Percentiles rank a stretch among this genome's conserved stretches.
Conservation (phyloP, 352 stramenopile species). For the Phytophthora aleatoria region DNA sequence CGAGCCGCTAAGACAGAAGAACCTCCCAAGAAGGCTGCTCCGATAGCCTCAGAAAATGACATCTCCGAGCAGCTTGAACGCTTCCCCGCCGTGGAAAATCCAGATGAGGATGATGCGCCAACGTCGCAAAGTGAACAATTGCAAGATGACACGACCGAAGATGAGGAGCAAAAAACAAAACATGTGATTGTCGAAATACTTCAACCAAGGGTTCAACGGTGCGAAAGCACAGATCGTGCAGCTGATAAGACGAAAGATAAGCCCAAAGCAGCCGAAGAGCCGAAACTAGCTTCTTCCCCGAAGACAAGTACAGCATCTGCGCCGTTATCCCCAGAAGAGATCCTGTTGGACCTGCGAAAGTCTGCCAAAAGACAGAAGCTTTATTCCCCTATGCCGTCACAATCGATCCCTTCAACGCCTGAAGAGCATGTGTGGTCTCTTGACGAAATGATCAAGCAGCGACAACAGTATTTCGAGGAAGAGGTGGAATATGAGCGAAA, state of each 20-base stretch:
- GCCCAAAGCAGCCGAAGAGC: background rate
- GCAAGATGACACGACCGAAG: constrained; percentile 8
- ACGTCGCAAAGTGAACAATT: background rate
- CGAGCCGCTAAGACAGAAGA: constrained; percentile 25
- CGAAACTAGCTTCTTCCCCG: constrained; percentile 3
- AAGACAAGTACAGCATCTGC: constrained; percentile 16
- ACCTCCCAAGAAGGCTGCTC: constrained; percentile 6
- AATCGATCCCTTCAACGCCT: constrained; percentile 9
- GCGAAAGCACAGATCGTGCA: background rate
- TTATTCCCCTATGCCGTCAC: constrained; percentile 13
- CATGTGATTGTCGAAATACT: constrained; percentile 28
- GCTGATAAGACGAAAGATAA: constrained; percentile 1
- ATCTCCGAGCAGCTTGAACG: background rate
- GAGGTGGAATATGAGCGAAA: constrained; percentile 44
- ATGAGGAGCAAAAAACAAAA: constrained; percentile 7
- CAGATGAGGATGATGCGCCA: constrained; percentile 3
- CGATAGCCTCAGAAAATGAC: background rate
- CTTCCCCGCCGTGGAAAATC: constrained; percentile 7
- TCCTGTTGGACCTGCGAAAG: constrained; percentile 26
- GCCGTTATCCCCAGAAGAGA: constrained; percentile 9
- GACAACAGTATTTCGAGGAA: constrained; percentile 48
- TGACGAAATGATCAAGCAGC: constrained; percentile 42
- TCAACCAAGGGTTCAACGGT: constrained; percentile 4
- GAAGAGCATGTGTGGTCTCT: constrained; percentile 47
- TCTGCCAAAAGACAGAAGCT: constrained; percentile 34